Percentiles rank a stretch among this genome's conserved stretches.
Evolutionary conservation across 176 grass and related monocot genomes (phyloP).

Genomic region (Thalia dealbata): DNA sequence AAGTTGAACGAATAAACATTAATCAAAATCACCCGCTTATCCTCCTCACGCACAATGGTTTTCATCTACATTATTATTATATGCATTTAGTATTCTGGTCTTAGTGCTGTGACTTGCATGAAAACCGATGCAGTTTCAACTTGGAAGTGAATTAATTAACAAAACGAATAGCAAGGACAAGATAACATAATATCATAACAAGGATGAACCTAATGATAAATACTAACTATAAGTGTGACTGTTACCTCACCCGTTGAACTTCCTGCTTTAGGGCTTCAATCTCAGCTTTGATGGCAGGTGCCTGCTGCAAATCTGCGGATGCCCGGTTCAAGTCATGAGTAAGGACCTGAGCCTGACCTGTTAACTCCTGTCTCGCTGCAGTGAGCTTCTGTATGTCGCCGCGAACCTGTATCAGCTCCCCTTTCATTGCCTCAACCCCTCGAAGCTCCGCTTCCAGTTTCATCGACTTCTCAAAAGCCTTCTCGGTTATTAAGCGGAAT

Average conservation of each 20-base stretch:
- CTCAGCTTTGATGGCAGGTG: slow-evolving; percentile 57
- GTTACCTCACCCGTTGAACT: slow-evolving; percentile 58
- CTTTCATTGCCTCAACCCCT: slow-evolving; percentile 40
- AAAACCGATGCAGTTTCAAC: too few species aligned
- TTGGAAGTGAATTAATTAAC: too few species aligned
- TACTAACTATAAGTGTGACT: not conserved
- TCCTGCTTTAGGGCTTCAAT: slow-evolving; percentile 57
- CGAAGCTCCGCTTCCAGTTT: slow-evolving; percentile 52
- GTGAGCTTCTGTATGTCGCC: slow-evolving; percentile 54
- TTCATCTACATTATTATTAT: too few species aligned
- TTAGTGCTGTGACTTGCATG: too few species aligned
- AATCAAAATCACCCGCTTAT: too few species aligned
- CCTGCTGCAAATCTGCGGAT: slow-evolving; percentile 49
- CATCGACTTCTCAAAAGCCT: slow-evolving; percentile 56
- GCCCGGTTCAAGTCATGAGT: slow-evolving; percentile 57
- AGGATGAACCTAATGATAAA: too few species aligned
- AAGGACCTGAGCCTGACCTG: slow-evolving; percentile 46
- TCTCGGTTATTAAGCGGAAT: not conserved
- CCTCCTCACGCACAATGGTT: too few species aligned
- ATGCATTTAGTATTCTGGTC: too few species aligned
- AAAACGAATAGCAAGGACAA: too few species aligned
- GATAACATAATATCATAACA: too few species aligned
- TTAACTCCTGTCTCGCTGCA: slow-evolving; percentile 53
- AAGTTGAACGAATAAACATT: too few species aligned
- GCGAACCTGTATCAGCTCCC: slow-evolving; percentile 43